phyloP scores from a whole-genome alignment of 257 asterid species.

The Nicotiana undulata region DNA sequence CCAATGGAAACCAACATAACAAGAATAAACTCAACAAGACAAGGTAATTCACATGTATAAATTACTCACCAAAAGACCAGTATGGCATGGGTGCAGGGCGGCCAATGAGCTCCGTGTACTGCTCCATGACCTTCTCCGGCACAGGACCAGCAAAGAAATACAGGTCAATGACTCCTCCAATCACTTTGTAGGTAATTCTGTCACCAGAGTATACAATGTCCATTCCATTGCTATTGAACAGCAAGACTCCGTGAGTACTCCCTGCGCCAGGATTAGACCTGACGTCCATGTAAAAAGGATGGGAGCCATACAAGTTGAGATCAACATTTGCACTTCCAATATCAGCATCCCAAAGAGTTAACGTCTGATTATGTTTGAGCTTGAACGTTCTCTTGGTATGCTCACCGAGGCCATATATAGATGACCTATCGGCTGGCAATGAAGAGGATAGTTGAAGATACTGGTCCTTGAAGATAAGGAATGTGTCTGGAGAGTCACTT shows the following conservation, averaged over 20 bases:
- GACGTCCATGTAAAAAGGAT: conserved; percentile 62
- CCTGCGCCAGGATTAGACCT: conserved; percentile 8
- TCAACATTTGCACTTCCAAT: conserved; percentile 45
- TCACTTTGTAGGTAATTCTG: conserved; percentile 18
- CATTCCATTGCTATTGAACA: conserved; percentile 28
- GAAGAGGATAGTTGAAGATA: conserved; percentile 77
- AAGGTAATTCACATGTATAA: background rate
- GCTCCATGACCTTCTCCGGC: conserved; percentile 21
- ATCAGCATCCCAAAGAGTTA: conserved; percentile 89
- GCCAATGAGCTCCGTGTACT: conserved; percentile 23
- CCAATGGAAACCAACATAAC: background rate
- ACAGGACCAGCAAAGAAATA: conserved; percentile 20
- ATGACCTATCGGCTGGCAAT: conserved; percentile 38
- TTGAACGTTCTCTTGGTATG: conserved; percentile 63
- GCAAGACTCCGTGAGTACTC: conserved; percentile 19
- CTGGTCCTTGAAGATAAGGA: conserved; percentile 60
- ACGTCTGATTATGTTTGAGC: conserved; percentile 44
- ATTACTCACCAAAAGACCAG: conserved; percentile 26
- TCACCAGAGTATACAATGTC: conserved; percentile 21
- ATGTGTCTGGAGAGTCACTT: conserved; percentile 11
- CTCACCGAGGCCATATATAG: conserved; percentile 82
- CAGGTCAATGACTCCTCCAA: conserved; percentile 24
- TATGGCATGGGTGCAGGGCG: conserved; percentile 30
- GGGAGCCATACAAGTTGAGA: conserved; percentile 75
- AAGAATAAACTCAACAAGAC: background rate